phyloP scores from a whole-genome alignment of 2,329 filamentous ascomycete genomes.

The Penicillium janthinellum region DNA sequence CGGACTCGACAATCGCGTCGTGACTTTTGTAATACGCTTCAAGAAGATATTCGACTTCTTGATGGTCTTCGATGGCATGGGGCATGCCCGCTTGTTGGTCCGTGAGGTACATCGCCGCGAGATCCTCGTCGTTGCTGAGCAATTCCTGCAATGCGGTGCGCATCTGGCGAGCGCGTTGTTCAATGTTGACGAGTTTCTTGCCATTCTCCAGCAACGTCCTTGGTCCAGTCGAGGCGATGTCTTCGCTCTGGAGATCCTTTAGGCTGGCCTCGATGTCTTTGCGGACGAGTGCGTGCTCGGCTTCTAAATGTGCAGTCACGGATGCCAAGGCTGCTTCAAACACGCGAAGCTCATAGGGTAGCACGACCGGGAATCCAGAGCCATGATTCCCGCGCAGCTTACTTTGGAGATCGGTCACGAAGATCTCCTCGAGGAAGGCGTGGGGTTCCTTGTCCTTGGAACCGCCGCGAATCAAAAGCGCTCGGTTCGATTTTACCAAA shows the following conservation, averaged over 20 bases:
- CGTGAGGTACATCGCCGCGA: conserved; percentile 41
- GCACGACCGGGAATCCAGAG: conserved; percentile 19
- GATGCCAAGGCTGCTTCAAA: conserved; percentile 40
- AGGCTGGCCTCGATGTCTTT: conserved; percentile 23
- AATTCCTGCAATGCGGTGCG: conserved; percentile 37
- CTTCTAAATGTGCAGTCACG: conserved; percentile 37
- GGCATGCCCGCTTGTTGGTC: conserved; percentile 33
- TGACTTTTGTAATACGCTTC: conserved; percentile 42
- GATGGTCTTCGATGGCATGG: conserved; percentile 36
- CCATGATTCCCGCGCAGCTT: conserved; percentile 24
- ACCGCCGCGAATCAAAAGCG: conserved; percentile 32
- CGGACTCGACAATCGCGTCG: conserved; percentile 37
- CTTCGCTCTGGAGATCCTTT: conserved; percentile 20
- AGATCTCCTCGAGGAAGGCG: conserved; percentile 24
- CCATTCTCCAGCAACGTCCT: conserved; percentile 31
- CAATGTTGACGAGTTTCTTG: conserved; percentile 30
- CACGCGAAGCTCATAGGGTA: conserved; percentile 40
- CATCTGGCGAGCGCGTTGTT: conserved; percentile 39
- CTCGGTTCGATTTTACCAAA: conserved; percentile 35
- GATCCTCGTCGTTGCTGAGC: conserved; percentile 40
- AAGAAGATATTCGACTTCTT: conserved; percentile 42
- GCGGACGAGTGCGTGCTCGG: conserved; percentile 32
- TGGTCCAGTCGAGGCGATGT: conserved; percentile 25
- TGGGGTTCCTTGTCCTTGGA: conserved; percentile 8
- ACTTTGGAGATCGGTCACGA: conserved; percentile 31